Evolutionary conservation across 768 basidiomycete genomes (phyloP).

Genomic region (Hemileccinum rubropunctum): DNA sequence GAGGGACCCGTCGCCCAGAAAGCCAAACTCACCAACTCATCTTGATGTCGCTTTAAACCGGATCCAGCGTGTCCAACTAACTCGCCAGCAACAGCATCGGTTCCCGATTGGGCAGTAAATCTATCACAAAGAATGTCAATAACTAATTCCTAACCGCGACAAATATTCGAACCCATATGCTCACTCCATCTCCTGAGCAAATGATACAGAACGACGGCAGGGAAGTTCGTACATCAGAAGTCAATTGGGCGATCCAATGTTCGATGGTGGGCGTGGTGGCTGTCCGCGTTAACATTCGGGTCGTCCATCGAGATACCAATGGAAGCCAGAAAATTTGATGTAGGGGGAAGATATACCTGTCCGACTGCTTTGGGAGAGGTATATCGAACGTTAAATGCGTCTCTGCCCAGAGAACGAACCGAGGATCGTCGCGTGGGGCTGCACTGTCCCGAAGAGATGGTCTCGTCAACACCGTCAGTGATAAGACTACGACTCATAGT

Average conservation of each 20-base stretch:
- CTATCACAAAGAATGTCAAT: constrained; percentile 24
- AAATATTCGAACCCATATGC: constrained; percentile 67
- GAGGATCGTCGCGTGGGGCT: constrained; percentile 80
- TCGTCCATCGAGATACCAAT: constrained; percentile 23
- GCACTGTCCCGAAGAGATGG: no score
- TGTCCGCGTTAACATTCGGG: no score
- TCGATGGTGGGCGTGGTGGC: constrained; percentile 33
- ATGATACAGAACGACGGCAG: constrained; percentile 74
- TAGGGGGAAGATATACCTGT: constrained; percentile 39
- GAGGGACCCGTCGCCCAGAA: no score
- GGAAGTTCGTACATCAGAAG: constrained; percentile 34
- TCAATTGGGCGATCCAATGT: no score
- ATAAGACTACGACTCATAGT: no score
- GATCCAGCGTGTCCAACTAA: constrained; percentile 64
- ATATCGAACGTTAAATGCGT: constrained; percentile 31
- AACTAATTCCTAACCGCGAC: constrained; percentile 90
- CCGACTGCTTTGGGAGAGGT: constrained; percentile 35
- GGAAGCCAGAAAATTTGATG: no score
- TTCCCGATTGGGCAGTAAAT: no score
- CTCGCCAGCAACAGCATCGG: constrained; percentile 8
- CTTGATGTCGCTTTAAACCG: constrained; percentile 40
- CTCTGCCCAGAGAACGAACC: constrained; percentile 91
- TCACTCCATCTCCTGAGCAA: constrained; percentile 73
- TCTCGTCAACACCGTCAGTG: no score
- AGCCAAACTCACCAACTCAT: no score